A percentile compares a stretch with the other conserved stretches of the same genome.
Evolutionary conservation across 2,329 filamentous ascomycete species (phyloP).

Genomic region (Hypocreales sp.): DNA sequence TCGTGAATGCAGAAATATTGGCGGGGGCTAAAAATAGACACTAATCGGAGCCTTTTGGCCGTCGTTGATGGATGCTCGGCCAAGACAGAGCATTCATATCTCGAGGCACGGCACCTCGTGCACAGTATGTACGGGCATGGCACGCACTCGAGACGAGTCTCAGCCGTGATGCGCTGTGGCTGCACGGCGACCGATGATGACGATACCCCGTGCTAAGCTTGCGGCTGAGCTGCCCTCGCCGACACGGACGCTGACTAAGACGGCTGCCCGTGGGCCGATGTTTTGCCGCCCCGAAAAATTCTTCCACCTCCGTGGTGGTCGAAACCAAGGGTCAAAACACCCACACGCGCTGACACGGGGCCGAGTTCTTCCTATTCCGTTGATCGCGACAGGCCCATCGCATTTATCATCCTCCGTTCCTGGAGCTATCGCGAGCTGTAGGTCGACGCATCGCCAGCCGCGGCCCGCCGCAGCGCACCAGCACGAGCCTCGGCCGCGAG

Average conservation of each 20-base stretch:
- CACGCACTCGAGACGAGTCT: neutral
- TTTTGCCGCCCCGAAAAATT: constrained; percentile 21
- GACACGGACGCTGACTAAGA: too few relatives aligned
- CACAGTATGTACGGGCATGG: neutral
- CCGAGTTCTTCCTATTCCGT: constrained; percentile 34
- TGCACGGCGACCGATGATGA: too few relatives aligned
- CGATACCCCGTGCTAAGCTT: too few relatives aligned
- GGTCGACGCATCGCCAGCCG: constrained; percentile 11
- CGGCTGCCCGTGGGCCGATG: too few relatives aligned
- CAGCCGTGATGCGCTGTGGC: too few relatives aligned
- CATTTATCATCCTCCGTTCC: constrained; percentile 26
- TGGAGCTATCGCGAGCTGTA: constrained; percentile 16
- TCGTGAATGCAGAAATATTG: too few relatives aligned
- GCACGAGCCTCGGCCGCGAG: neutral
- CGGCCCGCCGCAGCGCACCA: constrained; percentile 2
- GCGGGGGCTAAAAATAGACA: too few relatives aligned
- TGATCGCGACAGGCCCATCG: constrained; percentile 21
- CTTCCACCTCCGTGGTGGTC: too few relatives aligned
- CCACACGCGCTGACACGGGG: constrained; percentile 15
- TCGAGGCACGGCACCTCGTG: too few relatives aligned
- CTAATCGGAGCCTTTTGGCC: neutral
- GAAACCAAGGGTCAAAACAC: constrained; percentile 20
- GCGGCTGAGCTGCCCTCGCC: too few relatives aligned
- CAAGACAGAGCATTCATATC: too few relatives aligned
- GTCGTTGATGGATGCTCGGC: neutral